Base-by-base conservation (phyloP, 306 rosid genomes). In the Luffa acutangula region DNA sequence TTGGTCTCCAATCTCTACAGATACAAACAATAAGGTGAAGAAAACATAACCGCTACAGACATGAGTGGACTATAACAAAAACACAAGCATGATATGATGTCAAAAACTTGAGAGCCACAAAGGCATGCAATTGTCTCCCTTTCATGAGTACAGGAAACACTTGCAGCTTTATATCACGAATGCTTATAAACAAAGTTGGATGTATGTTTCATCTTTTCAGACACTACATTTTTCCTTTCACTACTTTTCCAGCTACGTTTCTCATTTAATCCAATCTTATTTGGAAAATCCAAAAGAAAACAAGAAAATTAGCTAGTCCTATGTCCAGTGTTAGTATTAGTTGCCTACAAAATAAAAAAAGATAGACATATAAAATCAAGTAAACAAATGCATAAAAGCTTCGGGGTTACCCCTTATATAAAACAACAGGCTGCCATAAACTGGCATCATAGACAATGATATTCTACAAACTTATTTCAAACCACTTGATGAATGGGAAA, bases 1-100 rank as follows among this genome's bases (percentile, higher is more conserved):
- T 89, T 90, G 66, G 91, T 3, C 80, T 96, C 98, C 97, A 96
- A 88, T 85, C 99, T 93, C 99, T 96, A 85, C 78, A 81, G 48
- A 34, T 64, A 85, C 77, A 87, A 51, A 80, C 66, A 81, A 82
- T 11, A 63, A 52, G 17, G 65, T 49, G 66, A n/a, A 78, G n/a
- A 84, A 41, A 8, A 49, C 13, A 52, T 9, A 25, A 51, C 42
- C 4, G 14, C 52, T 10, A 64, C 41, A 34, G 43, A 42, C 14
- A 54, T 36, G 6, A 79, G 39, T 53, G 20, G 37, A 33, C 48
- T 21, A n/a, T 17, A 64, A 78, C 81, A 60, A 78, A 42, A 73
- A 8, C 21, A 48, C 12, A 48, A 33, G 78, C 57, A 74, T 15
- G 60, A 51, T 51, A 51, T 34, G 45, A 25, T 74, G 6, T 33